A percentile compares a stretch with the other conserved stretches of the same genome.
These are phyloP conservation scores for Cantharellus anzutake DNA, from an alignment of 768 basidiomycete genomes.

Conservation along the genomic window DNA sequence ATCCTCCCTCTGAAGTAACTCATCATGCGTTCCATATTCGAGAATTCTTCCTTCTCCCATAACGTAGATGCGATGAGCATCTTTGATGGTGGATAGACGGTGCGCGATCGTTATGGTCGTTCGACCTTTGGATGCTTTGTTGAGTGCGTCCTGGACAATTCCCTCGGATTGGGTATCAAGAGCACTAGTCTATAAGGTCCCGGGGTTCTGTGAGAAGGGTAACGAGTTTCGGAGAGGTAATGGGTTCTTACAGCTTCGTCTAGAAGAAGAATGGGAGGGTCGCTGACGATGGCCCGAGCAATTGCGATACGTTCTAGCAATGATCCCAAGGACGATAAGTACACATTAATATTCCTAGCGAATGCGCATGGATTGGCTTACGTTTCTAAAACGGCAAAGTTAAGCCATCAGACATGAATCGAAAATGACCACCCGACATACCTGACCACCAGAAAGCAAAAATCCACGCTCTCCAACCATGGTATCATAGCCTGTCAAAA, in stretches of 20 bases:
- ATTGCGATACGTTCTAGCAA: conserved; percentile 24
- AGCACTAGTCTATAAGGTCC: conserved; percentile 36
- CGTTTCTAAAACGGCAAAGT: not conserved
- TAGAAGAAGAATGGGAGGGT: conserved; percentile 49
- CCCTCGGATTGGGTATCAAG: conserved; percentile 76
- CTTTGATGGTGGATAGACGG: conserved; percentile 19
- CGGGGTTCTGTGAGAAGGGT: not conserved
- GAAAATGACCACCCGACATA: conserved; percentile 8
- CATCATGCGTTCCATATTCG: conserved; percentile 22
- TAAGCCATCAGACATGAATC: not conserved
- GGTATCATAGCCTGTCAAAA: conserved; percentile 21
- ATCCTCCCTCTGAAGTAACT: conserved; percentile 12
- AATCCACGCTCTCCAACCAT: conserved; percentile 26
- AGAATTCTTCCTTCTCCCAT: conserved; percentile 24
- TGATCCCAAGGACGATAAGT: not conserved
- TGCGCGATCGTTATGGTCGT: conserved; percentile 26
- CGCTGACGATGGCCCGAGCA: conserved; percentile 22
- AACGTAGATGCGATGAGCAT: conserved; percentile 23
- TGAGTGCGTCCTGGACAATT: conserved; percentile 76
- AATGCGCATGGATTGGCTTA: not conserved
- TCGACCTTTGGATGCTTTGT: conserved; percentile 28
- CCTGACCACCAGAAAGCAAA: conserved; percentile 26
- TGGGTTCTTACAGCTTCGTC: conserved; percentile 39
- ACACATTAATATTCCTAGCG: not conserved
- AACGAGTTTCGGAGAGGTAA: not conserved